A percentile compares a stretch with the other conserved stretches of the same genome.
phyloP scores from a whole-genome alignment of 106 monocot genomes.

The Dactylorhiza incarnata region DNA sequence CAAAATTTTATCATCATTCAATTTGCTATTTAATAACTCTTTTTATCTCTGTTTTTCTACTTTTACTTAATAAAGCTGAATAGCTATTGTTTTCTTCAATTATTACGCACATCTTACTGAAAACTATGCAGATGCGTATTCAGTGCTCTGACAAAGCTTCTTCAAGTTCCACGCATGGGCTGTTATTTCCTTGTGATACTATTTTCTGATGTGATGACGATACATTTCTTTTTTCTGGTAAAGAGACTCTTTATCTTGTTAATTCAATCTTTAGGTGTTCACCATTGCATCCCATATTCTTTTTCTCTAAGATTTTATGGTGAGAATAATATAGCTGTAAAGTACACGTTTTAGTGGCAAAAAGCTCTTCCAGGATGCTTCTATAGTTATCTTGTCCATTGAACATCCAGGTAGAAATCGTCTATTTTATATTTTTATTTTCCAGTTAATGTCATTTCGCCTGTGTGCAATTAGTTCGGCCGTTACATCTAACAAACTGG shows the following conservation, averaged over 20 bases:
- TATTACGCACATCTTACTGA: slow-evolving; percentile 3
- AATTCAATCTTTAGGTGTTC: neutral
- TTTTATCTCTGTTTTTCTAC: neutral
- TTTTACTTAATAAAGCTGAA: neutral
- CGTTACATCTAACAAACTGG: neutral
- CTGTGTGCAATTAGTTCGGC: neutral
- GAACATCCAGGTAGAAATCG: neutral
- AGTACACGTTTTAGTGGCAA: neutral
- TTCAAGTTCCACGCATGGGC: slow-evolving; percentile 64
- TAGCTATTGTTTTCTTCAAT: neutral
- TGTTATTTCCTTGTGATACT: slow-evolving; percentile 95
- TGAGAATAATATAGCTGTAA: neutral
- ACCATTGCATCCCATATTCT: neutral
- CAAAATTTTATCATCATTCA: neutral
- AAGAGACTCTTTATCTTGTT: neutral
- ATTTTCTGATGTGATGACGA: slow-evolving; percentile 91
- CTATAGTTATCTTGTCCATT: neutral
- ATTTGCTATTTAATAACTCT: neutral
- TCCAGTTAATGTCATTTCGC: neutral
- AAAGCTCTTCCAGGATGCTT: neutral
- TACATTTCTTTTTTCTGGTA: slow-evolving; percentile 98
- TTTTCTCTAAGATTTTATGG: neutral
- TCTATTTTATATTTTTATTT: neutral
- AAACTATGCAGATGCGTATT: slow-evolving; percentile 75
- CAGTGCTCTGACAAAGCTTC: slow-evolving; percentile 82